Conservation (phyloP, 192 early-diverging fungal species). For the Allomyces javanicus region DNA sequence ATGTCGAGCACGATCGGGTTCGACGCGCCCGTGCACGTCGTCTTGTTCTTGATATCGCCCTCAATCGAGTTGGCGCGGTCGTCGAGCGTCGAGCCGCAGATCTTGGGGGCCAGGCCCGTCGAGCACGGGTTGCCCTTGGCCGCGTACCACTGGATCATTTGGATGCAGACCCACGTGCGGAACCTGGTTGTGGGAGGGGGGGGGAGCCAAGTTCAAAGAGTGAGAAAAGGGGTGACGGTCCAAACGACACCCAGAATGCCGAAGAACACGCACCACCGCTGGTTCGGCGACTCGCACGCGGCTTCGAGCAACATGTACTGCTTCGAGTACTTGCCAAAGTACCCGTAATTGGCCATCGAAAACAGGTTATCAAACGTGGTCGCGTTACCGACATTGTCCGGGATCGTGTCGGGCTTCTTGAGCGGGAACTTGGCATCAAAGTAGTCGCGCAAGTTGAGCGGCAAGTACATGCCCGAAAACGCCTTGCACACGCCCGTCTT, state of each 20-base stretch:
- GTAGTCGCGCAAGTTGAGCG: background rate
- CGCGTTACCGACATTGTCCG: background rate
- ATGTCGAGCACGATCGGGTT: background rate
- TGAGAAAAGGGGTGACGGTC: too few relatives aligned
- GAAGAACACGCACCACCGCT: background rate
- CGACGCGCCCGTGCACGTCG: background rate
- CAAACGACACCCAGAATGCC: too few relatives aligned
- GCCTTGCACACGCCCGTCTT: background rate
- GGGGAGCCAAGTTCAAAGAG: too few relatives aligned
- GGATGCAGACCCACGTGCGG: background rate
- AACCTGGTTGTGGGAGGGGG: too few relatives aligned
- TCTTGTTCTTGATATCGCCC: background rate
- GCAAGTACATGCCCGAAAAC: background rate
- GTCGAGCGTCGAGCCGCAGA: background rate
- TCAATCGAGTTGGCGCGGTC: background rate
- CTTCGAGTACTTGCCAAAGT: background rate
- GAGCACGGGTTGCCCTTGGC: background rate
- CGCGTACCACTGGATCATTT: background rate
- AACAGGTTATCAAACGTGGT: background rate
- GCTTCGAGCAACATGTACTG: background rate
- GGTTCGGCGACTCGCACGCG: background rate
- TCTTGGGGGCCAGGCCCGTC: background rate
- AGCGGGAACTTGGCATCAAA: background rate
- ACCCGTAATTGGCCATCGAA: background rate
- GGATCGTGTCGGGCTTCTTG: background rate